These are phyloP conservation scores for Penicillium sp. DNA, from an alignment of 2,329 filamentous ascomycete species.

Conservation along the genomic window DNA sequence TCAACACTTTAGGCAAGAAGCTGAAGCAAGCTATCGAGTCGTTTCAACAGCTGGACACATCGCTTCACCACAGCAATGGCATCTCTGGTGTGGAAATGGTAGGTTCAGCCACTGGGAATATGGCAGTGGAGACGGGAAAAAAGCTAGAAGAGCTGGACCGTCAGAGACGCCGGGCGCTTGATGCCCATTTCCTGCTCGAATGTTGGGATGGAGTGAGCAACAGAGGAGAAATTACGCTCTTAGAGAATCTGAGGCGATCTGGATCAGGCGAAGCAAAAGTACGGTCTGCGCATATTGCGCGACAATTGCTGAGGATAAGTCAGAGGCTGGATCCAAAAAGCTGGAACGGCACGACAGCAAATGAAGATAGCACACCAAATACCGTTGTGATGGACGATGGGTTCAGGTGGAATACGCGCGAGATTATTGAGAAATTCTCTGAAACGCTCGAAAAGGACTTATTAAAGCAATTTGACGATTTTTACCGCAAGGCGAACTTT, in stretches of 20 bases:
- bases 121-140: constrained; percentile 94
- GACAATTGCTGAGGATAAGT: constrained; percentile 92
- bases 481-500: constrained; percentile 92
- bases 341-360: constrained; percentile 55
- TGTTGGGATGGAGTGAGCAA: constrained; percentile 97
- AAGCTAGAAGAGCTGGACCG: constrained; percentile 91
- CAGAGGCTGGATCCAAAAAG: constrained; percentile 81
- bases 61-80: constrained; percentile 67
- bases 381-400: constrained; percentile 57
- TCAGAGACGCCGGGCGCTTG: constrained; percentile 85
- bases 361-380: constrained; percentile 38
- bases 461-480: constrained; percentile 94
- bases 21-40: constrained; percentile 89
- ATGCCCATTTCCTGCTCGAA: constrained; percentile 92
- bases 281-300: constrained; percentile 88
- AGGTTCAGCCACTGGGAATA: constrained; percentile 72
- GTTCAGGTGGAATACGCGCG: constrained; percentile 69
- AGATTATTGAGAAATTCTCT: constrained; percentile 94
- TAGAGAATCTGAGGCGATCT: constrained; percentile 86
- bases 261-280: constrained; percentile 91
- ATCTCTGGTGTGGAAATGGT: constrained; percentile 35
- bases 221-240: constrained; percentile 79
- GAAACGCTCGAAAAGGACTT: constrained; percentile 95
- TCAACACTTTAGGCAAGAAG: constrained; percentile 84
- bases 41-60: constrained; percentile 87